A percentile compares a stretch with the other conserved stretches of the same genome.
phyloP scores from a whole-genome alignment of 2,329 filamentous ascomycete species.

The Trichoderma lentiforme region DNA sequence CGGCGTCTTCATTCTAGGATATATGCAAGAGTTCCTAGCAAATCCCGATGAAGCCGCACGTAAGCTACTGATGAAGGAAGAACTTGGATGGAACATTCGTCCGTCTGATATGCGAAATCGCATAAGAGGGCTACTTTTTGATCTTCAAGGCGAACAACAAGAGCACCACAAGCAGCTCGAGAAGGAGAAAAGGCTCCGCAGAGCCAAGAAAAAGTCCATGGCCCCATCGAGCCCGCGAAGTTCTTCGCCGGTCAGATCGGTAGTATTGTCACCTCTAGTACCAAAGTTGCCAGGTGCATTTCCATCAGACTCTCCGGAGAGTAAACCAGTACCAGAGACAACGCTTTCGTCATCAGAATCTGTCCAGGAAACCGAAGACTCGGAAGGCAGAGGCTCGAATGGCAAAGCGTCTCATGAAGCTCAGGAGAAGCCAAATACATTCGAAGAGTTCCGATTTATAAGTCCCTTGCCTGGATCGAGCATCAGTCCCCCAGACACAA shows the following conservation, averaged over 20 bases:
- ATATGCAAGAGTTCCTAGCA: conserved; percentile 76
- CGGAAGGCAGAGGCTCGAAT: not conserved
- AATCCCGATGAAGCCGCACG: conserved; percentile 68
- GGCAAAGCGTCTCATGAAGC: not conserved
- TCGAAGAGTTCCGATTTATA: not conserved
- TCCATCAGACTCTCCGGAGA: conserved; percentile 9
- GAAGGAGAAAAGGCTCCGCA: conserved; percentile 33
- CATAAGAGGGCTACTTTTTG: conserved; percentile 64
- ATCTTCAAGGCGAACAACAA: conserved; percentile 58
- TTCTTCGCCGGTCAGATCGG: not conserved
- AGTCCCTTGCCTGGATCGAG: not conserved
- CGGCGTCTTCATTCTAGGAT: conserved; percentile 80
- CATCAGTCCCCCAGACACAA: not conserved
- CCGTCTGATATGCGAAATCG: conserved; percentile 58
- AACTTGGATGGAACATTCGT: conserved; percentile 51
- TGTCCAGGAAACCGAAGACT: not conserved
- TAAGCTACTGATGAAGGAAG: conserved; percentile 61
- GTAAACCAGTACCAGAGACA: not conserved
- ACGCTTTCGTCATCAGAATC: not conserved
- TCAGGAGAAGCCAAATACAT: not conserved
- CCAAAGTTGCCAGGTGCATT: conserved; percentile 16
- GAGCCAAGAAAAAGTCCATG: conserved; percentile 24
- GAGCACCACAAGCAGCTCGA: conserved; percentile 40
- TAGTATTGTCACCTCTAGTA: not conserved
- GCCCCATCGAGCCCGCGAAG: conserved; percentile 6